A percentile compares a stretch with the other conserved stretches of the same genome.
phyloP scores from a whole-genome alignment of 768 basidiomycete genomes.

The Phanerodontia chrysosporium region DNA sequence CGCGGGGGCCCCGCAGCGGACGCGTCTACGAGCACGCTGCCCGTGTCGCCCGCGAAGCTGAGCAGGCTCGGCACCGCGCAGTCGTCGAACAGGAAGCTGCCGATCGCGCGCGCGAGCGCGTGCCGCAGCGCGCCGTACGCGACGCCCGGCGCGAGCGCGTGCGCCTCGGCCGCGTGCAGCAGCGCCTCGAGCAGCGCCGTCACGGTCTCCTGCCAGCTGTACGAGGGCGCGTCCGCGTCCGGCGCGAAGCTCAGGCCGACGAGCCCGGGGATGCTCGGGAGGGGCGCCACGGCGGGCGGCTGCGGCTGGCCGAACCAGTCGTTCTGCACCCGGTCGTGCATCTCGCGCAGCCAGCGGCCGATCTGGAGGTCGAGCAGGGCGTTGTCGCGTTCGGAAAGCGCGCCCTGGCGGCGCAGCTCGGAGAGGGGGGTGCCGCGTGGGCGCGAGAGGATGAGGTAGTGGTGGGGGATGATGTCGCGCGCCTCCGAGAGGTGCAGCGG shows the following conservation, averaged over 20 bases:
- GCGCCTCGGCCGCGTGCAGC: constrained; percentile 39
- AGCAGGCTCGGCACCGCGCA: constrained; percentile 66
- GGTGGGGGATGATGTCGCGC: constrained; percentile 40
- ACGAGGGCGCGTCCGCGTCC: constrained; percentile 32
- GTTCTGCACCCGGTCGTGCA: constrained; percentile 67
- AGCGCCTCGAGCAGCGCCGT: constrained; percentile 53
- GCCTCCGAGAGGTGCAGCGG: constrained; percentile 46
- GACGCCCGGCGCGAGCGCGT: constrained; percentile 14
- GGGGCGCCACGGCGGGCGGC: not conserved
- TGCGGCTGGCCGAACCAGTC: constrained; percentile 66
- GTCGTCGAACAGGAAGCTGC: constrained; percentile 73
- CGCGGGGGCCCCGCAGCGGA: constrained; percentile 25
- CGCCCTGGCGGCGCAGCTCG: constrained; percentile 32
- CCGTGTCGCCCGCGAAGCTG: constrained; percentile 57
- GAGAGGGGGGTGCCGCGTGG: constrained; percentile 32
- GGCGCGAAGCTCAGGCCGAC: not conserved
- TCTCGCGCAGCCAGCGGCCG: constrained; percentile 54
- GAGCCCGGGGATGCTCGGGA: not conserved
- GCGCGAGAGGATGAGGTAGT: constrained; percentile 48
- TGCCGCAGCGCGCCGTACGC: constrained; percentile 29
- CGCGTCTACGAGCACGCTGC: constrained; percentile 52
- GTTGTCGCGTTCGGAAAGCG: constrained; percentile 32
- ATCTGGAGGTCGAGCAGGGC: constrained; percentile 54
- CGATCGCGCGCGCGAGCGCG: constrained; percentile 65
- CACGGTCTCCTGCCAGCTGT: constrained; percentile 78